Evolutionary conservation across 148 eudicot genomes (phyloP), one percentile per base, ranked within the genome.

Genomic region (Heliamphora exappendiculata): DNA sequence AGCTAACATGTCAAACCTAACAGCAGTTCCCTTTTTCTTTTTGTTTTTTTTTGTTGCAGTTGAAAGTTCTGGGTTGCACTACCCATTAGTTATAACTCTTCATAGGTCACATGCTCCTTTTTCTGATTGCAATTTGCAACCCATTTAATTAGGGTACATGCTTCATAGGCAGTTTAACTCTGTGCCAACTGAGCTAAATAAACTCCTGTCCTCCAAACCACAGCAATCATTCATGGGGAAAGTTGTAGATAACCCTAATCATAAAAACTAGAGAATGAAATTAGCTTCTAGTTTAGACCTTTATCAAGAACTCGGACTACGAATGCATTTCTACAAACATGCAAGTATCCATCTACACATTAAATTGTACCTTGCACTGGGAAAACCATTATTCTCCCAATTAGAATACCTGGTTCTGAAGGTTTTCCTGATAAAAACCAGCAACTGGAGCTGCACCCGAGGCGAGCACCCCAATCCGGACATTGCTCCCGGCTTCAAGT

Each of bases 401-500:
- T 20, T 45, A 16, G 3, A 70, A 14, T 79, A 89, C 93, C 93
- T 81, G 82, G 11, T 53, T 83, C 57, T 82, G 82, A 49, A 89
- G 81, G 66, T 84, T 81, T 47, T 86, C 80, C 75, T 79, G 83
- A 65, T 89, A 89, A 37, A 82, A 68, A 31, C 82, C 86, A 29
- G 87, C 82, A 37, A 64, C 37, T 53, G 78, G 66, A 72, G 54
- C 67, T 44, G 74, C 81, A 70, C 84, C 76, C 65, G 76, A 67
- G 47, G 85, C 84, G 36, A 89, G 68, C n/a, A 89, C 78, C 34
- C 93, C 93, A 51, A 89, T 80, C 81, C 78, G 74, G 3, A 86
- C 77, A 44, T 73, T 41, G 82, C 87, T 79, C 20, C 90, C 90
- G 10, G 86, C 85, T 82, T 84, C 90, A 12, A 87, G 37, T 44